Conservation (phyloP, 495 filamentous ascomycete species). For the Lasiosphaeris hirsuta region DNA sequence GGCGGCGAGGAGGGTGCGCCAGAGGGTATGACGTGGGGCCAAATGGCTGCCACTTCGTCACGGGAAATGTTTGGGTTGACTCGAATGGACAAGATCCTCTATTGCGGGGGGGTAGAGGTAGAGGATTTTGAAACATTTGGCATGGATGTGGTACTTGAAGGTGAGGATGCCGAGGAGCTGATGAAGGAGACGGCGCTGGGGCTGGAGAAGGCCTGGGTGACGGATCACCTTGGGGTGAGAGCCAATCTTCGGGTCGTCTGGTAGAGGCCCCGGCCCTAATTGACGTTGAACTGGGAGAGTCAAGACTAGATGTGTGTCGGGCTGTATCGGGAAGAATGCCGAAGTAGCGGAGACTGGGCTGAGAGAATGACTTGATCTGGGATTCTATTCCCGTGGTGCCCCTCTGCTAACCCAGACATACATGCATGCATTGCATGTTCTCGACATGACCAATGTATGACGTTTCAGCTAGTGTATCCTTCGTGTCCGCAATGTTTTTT, state of each 20-base stretch:
- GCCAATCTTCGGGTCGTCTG: slow-evolving; percentile 11
- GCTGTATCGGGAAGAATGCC: too few relatives aligned
- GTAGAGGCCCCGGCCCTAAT: too few relatives aligned
- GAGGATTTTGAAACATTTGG: slow-evolving; percentile 43
- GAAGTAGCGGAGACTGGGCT: too few relatives aligned
- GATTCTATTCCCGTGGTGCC: too few relatives aligned
- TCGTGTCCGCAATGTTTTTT: too few relatives aligned
- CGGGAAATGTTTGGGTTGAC: slow-evolving; percentile 39
- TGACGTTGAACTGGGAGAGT: too few relatives aligned
- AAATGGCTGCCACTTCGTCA: slow-evolving; percentile 38
- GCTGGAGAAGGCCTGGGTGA: slow-evolving; percentile 26
- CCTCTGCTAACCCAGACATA: too few relatives aligned
- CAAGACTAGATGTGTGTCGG: too few relatives aligned
- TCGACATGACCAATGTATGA: too few relatives aligned
- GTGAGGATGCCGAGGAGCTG: slow-evolving; percentile 4
- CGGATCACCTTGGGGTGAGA: slow-evolving; percentile 28
- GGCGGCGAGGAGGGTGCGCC: slow-evolving; percentile 49
- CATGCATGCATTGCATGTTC: too few relatives aligned
- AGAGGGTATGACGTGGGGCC: slow-evolving; percentile 55
- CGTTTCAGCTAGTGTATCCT: too few relatives aligned
- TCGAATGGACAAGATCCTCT: slow-evolving; percentile 53
- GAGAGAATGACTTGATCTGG: too few relatives aligned
- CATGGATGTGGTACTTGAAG: slow-evolving; percentile 24
- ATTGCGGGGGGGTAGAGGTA: slow-evolving; percentile 30
- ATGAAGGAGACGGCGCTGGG: neutral